A percentile compares a stretch with the other conserved stretches of the same genome.
Evolutionary conservation across 768 basidiomycete species (phyloP).

Genomic region (Lactifluus hygrophoroides): DNA sequence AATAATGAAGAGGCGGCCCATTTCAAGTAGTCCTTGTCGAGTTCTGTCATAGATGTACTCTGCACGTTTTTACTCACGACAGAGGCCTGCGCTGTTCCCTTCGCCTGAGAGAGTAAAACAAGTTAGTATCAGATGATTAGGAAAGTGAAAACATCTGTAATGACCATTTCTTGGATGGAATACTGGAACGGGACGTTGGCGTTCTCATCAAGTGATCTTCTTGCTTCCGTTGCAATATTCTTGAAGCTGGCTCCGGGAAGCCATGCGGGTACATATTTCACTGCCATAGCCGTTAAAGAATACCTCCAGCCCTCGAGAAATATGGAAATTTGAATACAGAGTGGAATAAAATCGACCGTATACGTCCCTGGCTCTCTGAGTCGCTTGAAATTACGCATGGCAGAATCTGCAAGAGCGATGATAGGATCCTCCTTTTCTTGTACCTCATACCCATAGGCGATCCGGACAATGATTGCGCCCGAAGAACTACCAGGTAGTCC

Average conservation of each 20-base stretch:
- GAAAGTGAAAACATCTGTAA: background rate
- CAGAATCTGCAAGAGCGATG: conserved; percentile 6
- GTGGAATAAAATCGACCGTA: conserved; percentile 25
- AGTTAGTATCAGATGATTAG: background rate
- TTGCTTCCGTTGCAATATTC: conserved; percentile 4
- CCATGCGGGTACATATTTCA: conserved; percentile 24
- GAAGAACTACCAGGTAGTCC: background rate
- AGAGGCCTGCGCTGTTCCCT: conserved; percentile 19
- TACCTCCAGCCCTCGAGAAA: background rate
- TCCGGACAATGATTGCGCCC: conserved; percentile 20
- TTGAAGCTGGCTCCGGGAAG: conserved; percentile 25
- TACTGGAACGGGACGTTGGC: background rate
- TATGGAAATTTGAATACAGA: conserved; percentile 19
- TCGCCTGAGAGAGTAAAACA: conserved; percentile 4
- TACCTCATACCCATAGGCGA: conserved; percentile 22
- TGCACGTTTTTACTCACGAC: conserved; percentile 14
- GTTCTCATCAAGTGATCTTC: background rate
- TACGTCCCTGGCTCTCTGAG: conserved; percentile 25
- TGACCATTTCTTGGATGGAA: conserved; percentile 6
- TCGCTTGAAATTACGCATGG: conserved; percentile 8
- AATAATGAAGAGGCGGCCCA: conserved; percentile 22
- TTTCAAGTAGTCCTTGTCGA: conserved; percentile 19
- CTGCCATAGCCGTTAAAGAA: background rate
- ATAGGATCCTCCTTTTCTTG: conserved; percentile 1
- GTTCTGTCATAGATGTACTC: background rate